Base-by-base conservation (phyloP, 108 stramenopile species). In the Nitzschia putrida region DNA sequence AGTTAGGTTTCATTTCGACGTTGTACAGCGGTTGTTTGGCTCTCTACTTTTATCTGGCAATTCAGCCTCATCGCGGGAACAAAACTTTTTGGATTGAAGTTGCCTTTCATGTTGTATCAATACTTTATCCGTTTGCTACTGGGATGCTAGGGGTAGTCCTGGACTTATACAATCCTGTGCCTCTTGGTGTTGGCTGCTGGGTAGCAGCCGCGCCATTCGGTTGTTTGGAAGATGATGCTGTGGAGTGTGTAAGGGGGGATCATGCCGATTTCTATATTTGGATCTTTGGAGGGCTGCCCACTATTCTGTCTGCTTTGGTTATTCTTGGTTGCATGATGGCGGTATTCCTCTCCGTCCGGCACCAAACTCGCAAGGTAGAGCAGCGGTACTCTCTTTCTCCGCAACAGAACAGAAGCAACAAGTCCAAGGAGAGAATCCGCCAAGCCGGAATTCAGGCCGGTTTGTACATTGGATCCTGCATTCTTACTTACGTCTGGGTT, bases 21-120 rank as follows among this genome's bases (percentile, higher is more conserved):
- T 54, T 65, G 11, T 77, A 71, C 65, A 66, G 58, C 57, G 41
- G 52, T 25, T 68, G 13, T 10, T 49, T 49, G 47, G 47, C 47
- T 18, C 18, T 49, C n/a, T 49, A 49, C 47, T 49, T 49, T 6
- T 49, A 49, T 18, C 2, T 49, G 47, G 18, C 18, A 49, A 49
- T 49, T 18, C 47, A 49, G 6, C 47, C 47, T 4, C 47, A 49
- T 16, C 18, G 14, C 6, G 6, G 47, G n/a, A 49, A 49, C 14
- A 6, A 49, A 5, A 49, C 18, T 4, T 18, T 18, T 6, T 5
- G 2, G 6, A 5, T 49, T 16, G 47, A 49, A 18, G 1, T 18
- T 18, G 18, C 18, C 14, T 49, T 49, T 18, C 47, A 49, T 18
- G 14, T 18, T 16, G 47, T 49, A 18, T 49, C 47, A 2, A 49